These are phyloP conservation scores for Fremontodendron californicum DNA, from an alignment of 345 rosid genomes.

Conservation along the genomic window DNA sequence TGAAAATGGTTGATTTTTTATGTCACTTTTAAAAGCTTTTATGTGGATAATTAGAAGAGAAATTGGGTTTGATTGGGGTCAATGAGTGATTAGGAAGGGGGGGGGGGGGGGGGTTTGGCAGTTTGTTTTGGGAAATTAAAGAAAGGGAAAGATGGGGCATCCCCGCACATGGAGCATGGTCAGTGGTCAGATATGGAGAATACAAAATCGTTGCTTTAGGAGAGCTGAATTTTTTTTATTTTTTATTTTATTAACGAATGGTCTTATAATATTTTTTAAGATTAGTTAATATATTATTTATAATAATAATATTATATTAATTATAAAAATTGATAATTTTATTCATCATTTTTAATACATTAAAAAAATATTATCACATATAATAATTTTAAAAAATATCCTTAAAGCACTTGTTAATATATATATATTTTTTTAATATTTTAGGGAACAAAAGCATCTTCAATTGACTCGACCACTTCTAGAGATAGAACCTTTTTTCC, in stretches of 20 bases:
- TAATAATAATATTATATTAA: no score
- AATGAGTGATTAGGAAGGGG: slow-evolving; percentile 14
- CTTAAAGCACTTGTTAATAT: no score
- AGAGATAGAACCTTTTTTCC: not conserved
- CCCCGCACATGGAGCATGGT: slow-evolving; percentile 51
- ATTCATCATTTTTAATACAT: no score
- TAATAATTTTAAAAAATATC: no score
- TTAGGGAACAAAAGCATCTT: slow-evolving; percentile 30
- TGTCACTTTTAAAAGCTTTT: not conserved
- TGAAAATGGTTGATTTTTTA: slow-evolving; percentile 12
- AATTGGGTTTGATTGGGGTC: not conserved
- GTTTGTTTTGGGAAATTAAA: slow-evolving; percentile 18
- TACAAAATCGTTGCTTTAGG: slow-evolving; percentile 14
- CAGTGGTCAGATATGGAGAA: slow-evolving; percentile 30
- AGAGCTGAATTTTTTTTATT: not conserved
- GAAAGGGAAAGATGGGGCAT: slow-evolving; percentile 31
- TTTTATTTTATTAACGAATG: no score
- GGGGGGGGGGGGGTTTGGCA: slow-evolving; percentile 12
- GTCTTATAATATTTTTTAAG: no score
- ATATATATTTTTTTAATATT: no score
- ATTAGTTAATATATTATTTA: no score
- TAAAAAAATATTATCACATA: no score
- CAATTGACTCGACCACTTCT: slow-evolving; percentile 22
- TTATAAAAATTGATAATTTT: no score
- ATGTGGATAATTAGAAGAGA: not conserved